Evolutionary conservation across 1,139 yeast genomes (phyloP).

Genomic region (Insectozyma bohioensis): DNA sequence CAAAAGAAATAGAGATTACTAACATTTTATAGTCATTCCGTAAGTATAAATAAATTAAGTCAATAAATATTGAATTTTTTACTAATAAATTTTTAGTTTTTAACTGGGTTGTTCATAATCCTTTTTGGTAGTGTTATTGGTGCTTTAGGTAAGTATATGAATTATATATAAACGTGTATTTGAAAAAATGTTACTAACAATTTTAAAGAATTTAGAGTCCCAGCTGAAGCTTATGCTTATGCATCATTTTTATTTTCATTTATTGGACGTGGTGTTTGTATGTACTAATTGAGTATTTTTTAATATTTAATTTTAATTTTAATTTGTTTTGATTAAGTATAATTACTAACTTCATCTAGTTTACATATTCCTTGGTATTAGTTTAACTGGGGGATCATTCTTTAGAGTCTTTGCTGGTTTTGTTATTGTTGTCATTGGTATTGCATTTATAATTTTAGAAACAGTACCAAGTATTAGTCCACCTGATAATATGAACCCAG

Average conservation of each 20-base stretch:
- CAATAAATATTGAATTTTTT: constrained; percentile 4
- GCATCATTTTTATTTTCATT: constrained; percentile 84
- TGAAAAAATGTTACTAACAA: constrained; percentile 4
- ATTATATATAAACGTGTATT: background rate
- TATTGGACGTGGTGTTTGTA: constrained; percentile 76
- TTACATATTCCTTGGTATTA: constrained; percentile 65
- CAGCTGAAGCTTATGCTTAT: constrained; percentile 65
- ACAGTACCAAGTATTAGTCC: constrained; percentile 69
- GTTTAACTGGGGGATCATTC: constrained; percentile 59
- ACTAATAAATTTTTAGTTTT: constrained; percentile 33
- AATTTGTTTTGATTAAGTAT: too few relatives aligned
- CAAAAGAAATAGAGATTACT: constrained; percentile 12
- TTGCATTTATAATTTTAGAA: constrained; percentile 60
- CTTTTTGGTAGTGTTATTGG: constrained; percentile 57
- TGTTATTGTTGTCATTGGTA: constrained; percentile 57
- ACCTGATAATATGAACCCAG: constrained; percentile 70
- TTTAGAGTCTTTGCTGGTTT: constrained; percentile 57
- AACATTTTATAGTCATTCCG: constrained; percentile 30
- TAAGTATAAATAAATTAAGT: constrained; percentile 16
- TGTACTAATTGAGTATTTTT: constrained; percentile 20
- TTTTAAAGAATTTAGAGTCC: constrained; percentile 55
- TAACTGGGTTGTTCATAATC: constrained; percentile 56
- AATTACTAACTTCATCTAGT: constrained; percentile 32
- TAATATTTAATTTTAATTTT: too few relatives aligned
- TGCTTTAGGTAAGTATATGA: constrained; percentile 46